Evolutionary conservation across 441 rosid genomes (phyloP), one percentile per base, ranked within the genome.

Genomic region (Manihot esculenta): DNA sequence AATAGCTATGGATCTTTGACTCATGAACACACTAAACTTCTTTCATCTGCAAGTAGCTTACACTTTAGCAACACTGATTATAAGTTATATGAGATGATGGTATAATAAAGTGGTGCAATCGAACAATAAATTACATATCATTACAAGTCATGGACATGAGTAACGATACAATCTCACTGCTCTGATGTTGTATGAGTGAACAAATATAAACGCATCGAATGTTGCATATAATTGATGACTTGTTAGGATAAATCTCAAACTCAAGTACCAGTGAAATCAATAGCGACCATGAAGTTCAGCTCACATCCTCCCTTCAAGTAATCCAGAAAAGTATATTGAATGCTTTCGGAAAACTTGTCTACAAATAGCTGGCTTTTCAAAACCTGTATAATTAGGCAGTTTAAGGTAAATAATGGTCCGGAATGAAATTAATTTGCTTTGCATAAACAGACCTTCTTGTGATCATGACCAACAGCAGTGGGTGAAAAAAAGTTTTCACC

Each of bases 281-380:
- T 76, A 61, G 99, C 99, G 72, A 89, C 89, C 97, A 94, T 94
- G 87, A 92, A 92, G 84, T 89, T 92, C 72, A 94, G 79, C 75
- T 94, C 95, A 58, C 84, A 94, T 71, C 97, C 97, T 41, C 78
- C 88, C 33, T 84, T 85, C 81, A 92, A 74, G 83, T 92, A 94
- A 71, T 94, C 99, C 68, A 94, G 82, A 79, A 94, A 92, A 56
- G 97, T 88, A 72, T 81, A 78, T 74, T 88, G 90, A 64, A 77
- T 74, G 59, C 85, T 87, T 83, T 92, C 97, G 23, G 88, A 82
- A 72, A 84, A 90, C 73, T 79, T 85, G 64, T 88, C 92, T 69
- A 94, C 90, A 62, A 68, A 88, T 71, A 94, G 80, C 83, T 86
- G 89, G 77, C 97, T 85, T 81, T 90, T 90, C 66, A 89, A 74